Base-by-base conservation (phyloP, 108 stramenopile species). In the Aurantiochytrium sp. region DNA sequence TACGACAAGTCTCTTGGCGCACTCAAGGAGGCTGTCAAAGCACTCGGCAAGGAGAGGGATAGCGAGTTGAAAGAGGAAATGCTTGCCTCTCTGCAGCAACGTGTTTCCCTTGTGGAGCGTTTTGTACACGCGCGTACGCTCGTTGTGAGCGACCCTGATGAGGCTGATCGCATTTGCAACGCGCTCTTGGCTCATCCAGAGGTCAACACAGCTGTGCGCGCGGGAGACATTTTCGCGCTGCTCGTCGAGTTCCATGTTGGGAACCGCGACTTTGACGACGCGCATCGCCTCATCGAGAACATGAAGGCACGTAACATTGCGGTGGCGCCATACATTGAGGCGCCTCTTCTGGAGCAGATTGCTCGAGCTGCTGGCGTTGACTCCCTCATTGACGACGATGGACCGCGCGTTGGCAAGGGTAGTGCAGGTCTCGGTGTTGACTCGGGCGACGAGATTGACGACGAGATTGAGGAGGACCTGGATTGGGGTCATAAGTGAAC, bases 1-100 rank as follows among this genome's bases (percentile, higher is more conserved):
- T 96, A 96, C 83, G 93, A 93, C 16, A 95, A 95, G 88, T 94
- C 94, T 3, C 10, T 94, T 5, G 90, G 90, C 3, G 95, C 94
- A 5, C 91, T 95, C 18, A 93, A 92, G 49, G 94, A 96, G 88
- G 95, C 95, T 43, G 60, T 25, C 4, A 93, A 92, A 90, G 53
- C 91, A 23, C 64, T 93, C 8, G 47, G 45, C 18, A 94, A 91
- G 76, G 90, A 91, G 49, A 90, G 69, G 19, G 42, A 28, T 5
- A 16, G 44, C 18, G 28, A 44, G 10, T 12, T 83, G 12, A 60
- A 88, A 19, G 89, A 87, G 10, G 87, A 72, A 12, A 16, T 35
- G 60, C 21, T 60, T 12, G 21, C 5, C 18, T 57, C 89, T 3
- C 5, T 60, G 6, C 83, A 90, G n/a, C 8, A 58, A 19, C 59